Base-by-base conservation (phyloP, 768 basidiomycete species). In the Krasilnikovozyma curviuscula region DNA sequence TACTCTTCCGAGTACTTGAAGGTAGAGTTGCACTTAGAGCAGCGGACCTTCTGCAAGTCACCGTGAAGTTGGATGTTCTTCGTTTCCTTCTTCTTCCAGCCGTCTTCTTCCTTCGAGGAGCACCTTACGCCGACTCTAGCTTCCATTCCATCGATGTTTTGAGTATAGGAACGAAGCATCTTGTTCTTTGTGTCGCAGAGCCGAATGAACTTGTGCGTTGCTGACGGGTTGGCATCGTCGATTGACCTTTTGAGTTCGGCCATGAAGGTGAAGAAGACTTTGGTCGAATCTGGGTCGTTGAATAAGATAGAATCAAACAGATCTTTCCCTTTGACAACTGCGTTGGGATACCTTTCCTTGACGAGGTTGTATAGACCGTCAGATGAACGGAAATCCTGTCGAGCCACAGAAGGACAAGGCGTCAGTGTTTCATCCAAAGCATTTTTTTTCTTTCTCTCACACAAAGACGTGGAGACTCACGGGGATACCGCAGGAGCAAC, bases 121-220 rank as follows among this genome's bases (percentile, higher is more conserved):
- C 81, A 73, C 31, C 75, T 65, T 7, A 98, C 69, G 1, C 89
- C 89, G 0, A 75, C 75, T 46, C 71, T 70, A 57, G 77, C 79
- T 60, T 98, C 93, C 12, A 98, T 67, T 10, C 86, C 91, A 65
- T 98, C 93, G 38, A 98, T 89, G 62, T 98, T 98, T 66, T 98
- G 93, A 1, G 93, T 95, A 63, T 95, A 98, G 12, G 79, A 82
- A 50, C 93, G 75, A 23, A 91, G 61, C 9, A 98, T 67, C 64
- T 81, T 88, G 42, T 78, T 78, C 64, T 83, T 86, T 14, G 72
- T 63, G 55, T 93, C 82, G 1, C 97, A 73, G 3, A 74, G 76
- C 57, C 79, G 77, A 50, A 98, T 76, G 63, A 98, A 93, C 44
- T 69, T 71, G 62, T 98, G 93, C 2, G 93, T 93, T 1, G 77